These are phyloP conservation scores for Stephanocyclus meneghinianus DNA, from an alignment of 352 stramenopile genomes.

Conservation along the genomic window DNA sequence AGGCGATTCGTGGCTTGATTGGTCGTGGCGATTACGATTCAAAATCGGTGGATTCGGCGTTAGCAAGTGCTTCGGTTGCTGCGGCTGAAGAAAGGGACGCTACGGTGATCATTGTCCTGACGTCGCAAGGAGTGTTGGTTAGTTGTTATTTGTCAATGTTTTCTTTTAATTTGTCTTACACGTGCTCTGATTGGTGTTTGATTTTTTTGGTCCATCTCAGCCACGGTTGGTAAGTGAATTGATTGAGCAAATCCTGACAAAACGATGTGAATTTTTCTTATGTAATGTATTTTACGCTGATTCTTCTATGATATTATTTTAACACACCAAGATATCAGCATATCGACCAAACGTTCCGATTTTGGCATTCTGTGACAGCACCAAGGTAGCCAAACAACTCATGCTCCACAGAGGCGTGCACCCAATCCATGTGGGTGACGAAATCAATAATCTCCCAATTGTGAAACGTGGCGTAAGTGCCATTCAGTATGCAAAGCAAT, in stretches of 20 bases:
- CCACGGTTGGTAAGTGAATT: neutral
- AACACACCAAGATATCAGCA: constrained; percentile 59
- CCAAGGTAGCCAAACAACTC: constrained; percentile 76
- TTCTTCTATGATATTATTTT: neutral
- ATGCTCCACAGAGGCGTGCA: constrained; percentile 78
- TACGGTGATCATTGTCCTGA: constrained; percentile 74
- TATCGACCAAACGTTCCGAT: constrained; percentile 80
- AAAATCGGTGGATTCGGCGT: constrained; percentile 45
- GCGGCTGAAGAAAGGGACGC: constrained; percentile 60
- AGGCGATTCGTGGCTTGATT: constrained; percentile 21
- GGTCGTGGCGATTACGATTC: constrained; percentile 6
- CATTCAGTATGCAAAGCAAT: constrained; percentile 67
- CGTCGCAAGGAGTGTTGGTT: constrained; percentile 58
- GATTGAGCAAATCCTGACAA: neutral
- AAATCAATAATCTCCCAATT: constrained; percentile 35
- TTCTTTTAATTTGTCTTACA: neutral
- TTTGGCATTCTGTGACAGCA: constrained; percentile 73
- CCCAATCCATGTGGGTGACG: constrained; percentile 62
- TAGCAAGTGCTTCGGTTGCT: constrained; percentile 68
- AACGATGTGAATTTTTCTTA: too few species aligned
- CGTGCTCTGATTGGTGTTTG: neutral
- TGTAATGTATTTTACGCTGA: neutral
- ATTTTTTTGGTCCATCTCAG: neutral
- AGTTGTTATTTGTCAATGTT: constrained; percentile 12
- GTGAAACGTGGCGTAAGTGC: constrained; percentile 53